These are phyloP conservation scores for Allium fistulosum DNA, from an alignment of 106 monocot species.

Conservation along the genomic window DNA sequence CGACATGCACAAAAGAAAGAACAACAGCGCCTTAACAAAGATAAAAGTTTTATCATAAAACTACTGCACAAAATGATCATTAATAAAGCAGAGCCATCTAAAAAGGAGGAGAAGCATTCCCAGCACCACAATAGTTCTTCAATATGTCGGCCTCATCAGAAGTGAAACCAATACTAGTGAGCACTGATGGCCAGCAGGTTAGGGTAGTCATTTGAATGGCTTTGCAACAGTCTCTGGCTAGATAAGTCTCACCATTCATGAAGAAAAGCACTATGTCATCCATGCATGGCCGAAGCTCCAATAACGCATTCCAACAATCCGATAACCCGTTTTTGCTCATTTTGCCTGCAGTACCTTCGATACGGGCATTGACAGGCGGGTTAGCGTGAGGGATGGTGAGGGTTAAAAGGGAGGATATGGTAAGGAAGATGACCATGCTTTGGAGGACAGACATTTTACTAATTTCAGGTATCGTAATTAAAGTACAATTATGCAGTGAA, in stretches of 20 bases:
- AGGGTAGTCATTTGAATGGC: conserved; percentile 27
- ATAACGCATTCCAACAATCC: conserved; percentile 28
- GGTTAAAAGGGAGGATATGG: neutral
- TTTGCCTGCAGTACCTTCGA: neutral
- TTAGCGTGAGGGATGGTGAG: neutral
- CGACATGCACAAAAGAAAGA: no score
- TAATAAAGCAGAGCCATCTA: neutral
- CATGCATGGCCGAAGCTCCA: conserved; percentile 32
- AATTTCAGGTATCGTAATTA: neutral
- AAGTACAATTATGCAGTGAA: neutral
- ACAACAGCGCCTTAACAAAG: no score
- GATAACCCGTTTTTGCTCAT: neutral
- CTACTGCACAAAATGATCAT: no score
- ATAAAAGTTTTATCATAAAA: no score
- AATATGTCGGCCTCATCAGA: conserved; percentile 32
- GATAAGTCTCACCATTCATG: conserved; percentile 26
- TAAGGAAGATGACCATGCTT: neutral
- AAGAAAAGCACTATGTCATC: conserved; percentile 39
- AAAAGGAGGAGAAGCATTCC: neutral
- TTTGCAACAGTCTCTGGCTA: conserved; percentile 22
- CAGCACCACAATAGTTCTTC: conserved; percentile 29
- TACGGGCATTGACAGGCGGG: neutral
- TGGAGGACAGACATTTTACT: conserved; percentile 12
- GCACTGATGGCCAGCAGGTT: conserved; percentile 33
- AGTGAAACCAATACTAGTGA: conserved; percentile 29